Percentiles rank a stretch among this genome's conserved stretches.
These are phyloP conservation scores for Orbilia oligospora DNA, from an alignment of 2,329 filamentous ascomycete genomes.

Conservation along the genomic window DNA sequence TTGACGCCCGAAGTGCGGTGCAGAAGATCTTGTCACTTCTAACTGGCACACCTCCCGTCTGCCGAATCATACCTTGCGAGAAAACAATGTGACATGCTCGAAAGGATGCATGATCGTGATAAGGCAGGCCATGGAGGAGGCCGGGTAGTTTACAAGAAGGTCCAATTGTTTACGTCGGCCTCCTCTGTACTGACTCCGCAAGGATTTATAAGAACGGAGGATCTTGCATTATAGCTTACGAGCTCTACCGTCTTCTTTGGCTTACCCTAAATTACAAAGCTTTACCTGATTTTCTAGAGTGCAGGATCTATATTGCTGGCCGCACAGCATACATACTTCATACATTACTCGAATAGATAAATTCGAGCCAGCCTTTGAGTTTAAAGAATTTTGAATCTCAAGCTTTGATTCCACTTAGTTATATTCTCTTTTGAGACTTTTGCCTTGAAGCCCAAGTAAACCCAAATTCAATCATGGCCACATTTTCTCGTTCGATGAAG, in stretches of 20 bases:
- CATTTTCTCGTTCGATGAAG: constrained; percentile 39
- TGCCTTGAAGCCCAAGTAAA: neutral
- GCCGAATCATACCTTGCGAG: constrained; percentile 24
- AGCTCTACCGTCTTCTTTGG: constrained; percentile 13
- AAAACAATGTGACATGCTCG: constrained; percentile 43
- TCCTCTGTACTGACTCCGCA: constrained; percentile 30
- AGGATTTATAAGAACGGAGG: constrained; percentile 24
- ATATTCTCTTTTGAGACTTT: neutral
- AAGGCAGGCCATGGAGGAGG: constrained; percentile 30
- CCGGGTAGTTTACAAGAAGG: constrained; percentile 4
- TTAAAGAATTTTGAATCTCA: no score
- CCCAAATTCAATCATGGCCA: constrained; percentile 28
- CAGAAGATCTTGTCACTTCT: constrained; percentile 28
- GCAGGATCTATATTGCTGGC: constrained; percentile 15
- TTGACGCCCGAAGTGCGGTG: constrained; percentile 50
- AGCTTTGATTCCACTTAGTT: neutral
- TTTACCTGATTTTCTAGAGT: constrained; percentile 12
- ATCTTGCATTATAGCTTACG: constrained; percentile 12
- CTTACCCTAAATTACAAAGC: neutral
- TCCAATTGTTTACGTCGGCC: neutral
- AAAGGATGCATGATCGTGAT: constrained; percentile 49
- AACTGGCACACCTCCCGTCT: constrained; percentile 42
- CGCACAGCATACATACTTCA: constrained; percentile 1
- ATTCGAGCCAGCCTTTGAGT: no score
- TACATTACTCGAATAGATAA: neutral